Evolutionary conservation across 2,329 filamentous ascomycete genomes (phyloP).

Genomic region (Pleomassaria siparia): DNA sequence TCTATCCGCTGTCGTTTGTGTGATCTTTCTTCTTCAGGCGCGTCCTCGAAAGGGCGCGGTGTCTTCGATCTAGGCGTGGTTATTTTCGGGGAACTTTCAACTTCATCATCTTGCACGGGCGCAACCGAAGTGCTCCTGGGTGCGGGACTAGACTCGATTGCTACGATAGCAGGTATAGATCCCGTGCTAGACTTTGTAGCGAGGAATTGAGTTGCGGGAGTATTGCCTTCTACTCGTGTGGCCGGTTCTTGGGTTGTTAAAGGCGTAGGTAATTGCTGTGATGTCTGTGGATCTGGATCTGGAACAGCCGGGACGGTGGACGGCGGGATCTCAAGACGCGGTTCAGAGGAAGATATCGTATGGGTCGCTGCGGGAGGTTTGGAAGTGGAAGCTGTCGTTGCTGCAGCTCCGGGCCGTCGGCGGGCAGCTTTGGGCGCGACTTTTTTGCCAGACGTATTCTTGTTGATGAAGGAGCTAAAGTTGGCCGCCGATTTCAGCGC

Average conservation of each 20-base stretch:
- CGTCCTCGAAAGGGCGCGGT: slow-evolving; percentile 12
- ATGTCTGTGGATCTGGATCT: slow-evolving; percentile 13
- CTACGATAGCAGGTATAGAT: not conserved
- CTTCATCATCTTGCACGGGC: not conserved
- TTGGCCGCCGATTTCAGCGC: slow-evolving; percentile 17
- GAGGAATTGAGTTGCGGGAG: not conserved
- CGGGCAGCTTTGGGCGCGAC: slow-evolving; percentile 51
- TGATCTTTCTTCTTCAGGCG: slow-evolving; percentile 14
- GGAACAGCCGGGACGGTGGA: slow-evolving; percentile 13
- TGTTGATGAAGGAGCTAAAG: slow-evolving; percentile 9
- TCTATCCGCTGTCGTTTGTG: slow-evolving; percentile 26
- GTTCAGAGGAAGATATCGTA: not conserved
- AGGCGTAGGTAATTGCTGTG: slow-evolving; percentile 22
- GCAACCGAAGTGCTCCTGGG: not conserved
- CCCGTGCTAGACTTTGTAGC: not conserved
- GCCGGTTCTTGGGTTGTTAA: slow-evolving; percentile 24
- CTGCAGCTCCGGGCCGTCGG: slow-evolving; percentile 43
- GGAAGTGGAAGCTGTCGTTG: slow-evolving; percentile 22
- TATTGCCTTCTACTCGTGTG: slow-evolving; percentile 3
- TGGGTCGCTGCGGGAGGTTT: slow-evolving; percentile 3
- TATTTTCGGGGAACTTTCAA: not conserved
- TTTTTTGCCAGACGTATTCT: slow-evolving; percentile 41
- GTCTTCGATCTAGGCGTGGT: not conserved
- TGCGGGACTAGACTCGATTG: not conserved
- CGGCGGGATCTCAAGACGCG: slow-evolving; percentile 8